Base-by-base conservation (phyloP, 441 rosid genomes). In the Brassica hybrid region DNA sequence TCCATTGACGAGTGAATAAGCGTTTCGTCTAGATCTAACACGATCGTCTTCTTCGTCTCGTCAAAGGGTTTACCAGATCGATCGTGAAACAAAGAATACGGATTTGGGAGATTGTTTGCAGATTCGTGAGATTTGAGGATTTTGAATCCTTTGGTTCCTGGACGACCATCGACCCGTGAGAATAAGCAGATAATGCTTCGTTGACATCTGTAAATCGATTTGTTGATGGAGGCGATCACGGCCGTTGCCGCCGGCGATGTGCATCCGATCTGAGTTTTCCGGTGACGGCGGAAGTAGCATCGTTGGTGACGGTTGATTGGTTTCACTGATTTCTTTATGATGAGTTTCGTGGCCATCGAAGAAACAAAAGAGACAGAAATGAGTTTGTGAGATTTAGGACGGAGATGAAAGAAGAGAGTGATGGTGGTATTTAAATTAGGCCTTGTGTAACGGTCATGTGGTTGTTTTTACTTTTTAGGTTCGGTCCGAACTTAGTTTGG, bases 21-120 rank as follows among this genome's bases (percentile, higher is more conserved):
- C 0, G 97, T 95, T 75, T 95, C 97, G 69, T 95, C 99, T 0
- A 95, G 96, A 77, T 95, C 99, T 10, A 95, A 89, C 76, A 93
- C 88, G 13, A 91, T 85, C 3, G 98, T 95, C 69, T 69, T 88
- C 76, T 86, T 91, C 23, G 68, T 34, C 50, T 71, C 70, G 69
- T 80, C 79, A 65, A 75, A 75, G 0, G 17, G 5, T 10, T 71
- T 18, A 2, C 58, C 36, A 10, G 80, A 73, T 62, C 74, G n/a
- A 0, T 77, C 75, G 32, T 69, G 80, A n/a, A 73, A 13, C 43
- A 62, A 2, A 12, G 75, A 56, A 1, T 57, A 43, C 3, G 66
- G 58, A 1, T 1, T 21, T 12, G 1, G 43, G 30, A 69, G 14
- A 57, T 14, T 30, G 13, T 0, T 13, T 1, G 50, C 72, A 5